Percentiles rank a stretch among this genome's conserved stretches.
phyloP scores from a whole-genome alignment of 2,329 filamentous ascomycete species.

The Fusarium sp. region DNA sequence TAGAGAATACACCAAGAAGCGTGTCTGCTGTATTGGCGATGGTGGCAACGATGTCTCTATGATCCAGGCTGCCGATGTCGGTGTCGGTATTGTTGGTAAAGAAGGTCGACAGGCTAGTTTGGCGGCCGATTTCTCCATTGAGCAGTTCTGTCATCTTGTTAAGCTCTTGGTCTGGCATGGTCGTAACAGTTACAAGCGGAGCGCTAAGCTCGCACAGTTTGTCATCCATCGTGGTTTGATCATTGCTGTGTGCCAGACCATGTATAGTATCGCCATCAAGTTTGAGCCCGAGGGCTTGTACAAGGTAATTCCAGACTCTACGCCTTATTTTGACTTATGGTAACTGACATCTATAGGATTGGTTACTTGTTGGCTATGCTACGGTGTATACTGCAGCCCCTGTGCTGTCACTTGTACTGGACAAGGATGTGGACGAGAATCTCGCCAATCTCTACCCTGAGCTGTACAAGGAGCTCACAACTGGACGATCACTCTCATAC shows the following conservation, averaged over 20 bases:
- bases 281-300: constrained; percentile 97
- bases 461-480: constrained; percentile 96
- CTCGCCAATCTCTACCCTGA: constrained; percentile 96
- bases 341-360: constrained; percentile 70
- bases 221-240: constrained; percentile 98
- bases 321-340: not conserved
- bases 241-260: constrained; percentile 94
- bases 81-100: constrained; percentile 97
- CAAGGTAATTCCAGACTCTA: constrained; percentile 62
- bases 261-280: constrained; percentile 92
- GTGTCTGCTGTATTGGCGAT: constrained; percentile 97
- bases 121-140: constrained; percentile 96
- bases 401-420: constrained; percentile 92
- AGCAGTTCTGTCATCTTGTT: constrained; percentile 93
- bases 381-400: constrained; percentile 95
- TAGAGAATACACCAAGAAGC: constrained; percentile 90
- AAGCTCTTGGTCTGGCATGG: constrained; percentile 99
- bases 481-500: constrained; percentile 87
- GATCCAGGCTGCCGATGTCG: constrained; percentile 98
- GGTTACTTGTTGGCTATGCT: constrained; percentile 96
- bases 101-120: constrained; percentile 95
- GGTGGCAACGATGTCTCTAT: constrained; percentile 99
- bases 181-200: constrained; percentile 95
- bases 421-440: constrained; percentile 94
- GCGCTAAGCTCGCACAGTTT: constrained; percentile 95